Evolutionary conservation across 129 eudicot genomes (phyloP).

Genomic region (Ambrosia artemisiifolia): DNA sequence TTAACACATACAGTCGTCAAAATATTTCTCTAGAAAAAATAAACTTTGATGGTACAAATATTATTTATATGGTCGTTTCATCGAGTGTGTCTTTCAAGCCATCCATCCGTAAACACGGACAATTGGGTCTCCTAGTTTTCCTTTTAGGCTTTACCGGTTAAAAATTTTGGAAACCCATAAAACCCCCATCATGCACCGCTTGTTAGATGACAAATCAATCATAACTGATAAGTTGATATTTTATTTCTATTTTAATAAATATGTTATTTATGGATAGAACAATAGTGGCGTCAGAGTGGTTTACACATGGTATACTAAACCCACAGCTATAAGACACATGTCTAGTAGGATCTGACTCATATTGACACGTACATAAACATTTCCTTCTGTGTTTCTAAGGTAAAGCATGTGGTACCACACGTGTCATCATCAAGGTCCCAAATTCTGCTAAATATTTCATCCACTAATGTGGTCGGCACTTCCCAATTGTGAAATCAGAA

Average conservation of each 20-base stretch:
- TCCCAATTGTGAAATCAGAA: not conserved
- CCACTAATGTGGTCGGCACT: conserved; percentile 3
- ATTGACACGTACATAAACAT: conserved; percentile 26
- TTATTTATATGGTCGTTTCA: too few relatives aligned
- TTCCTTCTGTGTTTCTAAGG: not conserved
- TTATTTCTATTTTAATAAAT: not conserved
- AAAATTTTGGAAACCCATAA: too few relatives aligned
- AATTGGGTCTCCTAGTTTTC: too few relatives aligned
- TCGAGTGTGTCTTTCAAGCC: too few relatives aligned
- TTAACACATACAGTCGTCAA: too few relatives aligned
- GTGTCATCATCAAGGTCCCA: conserved; percentile 17
- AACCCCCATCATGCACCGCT: too few relatives aligned
- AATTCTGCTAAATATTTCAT: not conserved
- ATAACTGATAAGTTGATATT: not conserved
- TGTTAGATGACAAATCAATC: not conserved
- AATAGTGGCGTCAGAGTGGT: not conserved
- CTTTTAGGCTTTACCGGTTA: too few relatives aligned
- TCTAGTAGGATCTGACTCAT: conserved; percentile 39
- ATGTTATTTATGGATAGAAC: not conserved
- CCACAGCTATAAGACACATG: conserved; percentile 21
- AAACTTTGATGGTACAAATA: too few relatives aligned
- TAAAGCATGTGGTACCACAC: conserved; percentile 1
- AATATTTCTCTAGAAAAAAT: too few relatives aligned
- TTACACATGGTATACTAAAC: conserved; percentile 22
- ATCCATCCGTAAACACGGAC: too few relatives aligned